phyloP scores from a whole-genome alignment of 2,329 filamentous ascomycete genomes.

The Rutstroemia sp. region DNA sequence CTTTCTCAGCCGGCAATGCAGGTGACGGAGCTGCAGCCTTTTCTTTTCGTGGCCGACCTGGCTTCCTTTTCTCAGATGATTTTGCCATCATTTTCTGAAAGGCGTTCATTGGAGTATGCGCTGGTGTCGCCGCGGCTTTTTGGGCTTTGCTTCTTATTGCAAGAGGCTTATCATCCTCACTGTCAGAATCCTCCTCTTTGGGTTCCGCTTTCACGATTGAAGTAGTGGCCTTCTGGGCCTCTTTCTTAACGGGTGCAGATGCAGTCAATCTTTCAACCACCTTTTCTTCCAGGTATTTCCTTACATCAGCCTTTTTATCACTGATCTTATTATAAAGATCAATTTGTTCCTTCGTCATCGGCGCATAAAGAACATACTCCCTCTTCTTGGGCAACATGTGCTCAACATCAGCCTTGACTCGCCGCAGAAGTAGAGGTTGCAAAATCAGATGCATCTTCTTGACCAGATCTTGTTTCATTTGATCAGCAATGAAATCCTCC shows the following conservation, averaged over 20 bases:
- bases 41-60: constrained; percentile 1
- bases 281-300: constrained; percentile 77
- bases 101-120: constrained; percentile 33
- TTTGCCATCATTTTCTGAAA: constrained; percentile 36
- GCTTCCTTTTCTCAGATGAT: neutral
- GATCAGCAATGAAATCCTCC: constrained; percentile 71
- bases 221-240: constrained; percentile 13
- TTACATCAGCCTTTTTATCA: constrained; percentile 50
- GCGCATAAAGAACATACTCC: constrained; percentile 92
- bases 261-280: constrained; percentile 56
- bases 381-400: constrained; percentile 89
- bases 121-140: constrained; percentile 13
- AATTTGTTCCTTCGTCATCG: constrained; percentile 82
- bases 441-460: constrained; percentile 88
- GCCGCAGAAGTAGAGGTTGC: constrained; percentile 80
- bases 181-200: constrained; percentile 22
- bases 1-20: neutral
- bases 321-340: constrained; percentile 70
- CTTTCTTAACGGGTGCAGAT: constrained; percentile 38
- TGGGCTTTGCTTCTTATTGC: constrained; percentile 15
- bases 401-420: constrained; percentile 91
- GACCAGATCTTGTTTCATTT: constrained; percentile 68
- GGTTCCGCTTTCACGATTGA: neutral
- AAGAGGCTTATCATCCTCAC: constrained; percentile 25
- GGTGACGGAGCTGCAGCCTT: neutral